Evolutionary conservation across 495 filamentous ascomycete genomes (phyloP).

Genomic region (Aspergillus indologenus): DNA sequence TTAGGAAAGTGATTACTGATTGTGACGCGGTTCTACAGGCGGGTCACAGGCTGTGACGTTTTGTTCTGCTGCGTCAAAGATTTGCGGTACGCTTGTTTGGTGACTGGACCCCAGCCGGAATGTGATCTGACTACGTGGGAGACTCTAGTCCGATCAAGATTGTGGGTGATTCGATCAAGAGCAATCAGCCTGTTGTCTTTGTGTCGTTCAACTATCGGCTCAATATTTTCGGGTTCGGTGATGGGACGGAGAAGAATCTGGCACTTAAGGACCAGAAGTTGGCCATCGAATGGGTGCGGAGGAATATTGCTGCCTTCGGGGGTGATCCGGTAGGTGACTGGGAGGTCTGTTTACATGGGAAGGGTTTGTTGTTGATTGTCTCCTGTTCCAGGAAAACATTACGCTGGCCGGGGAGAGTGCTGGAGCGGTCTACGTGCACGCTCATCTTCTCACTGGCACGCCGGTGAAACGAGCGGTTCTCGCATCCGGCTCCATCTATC

Average conservation of each 20-base stretch:
- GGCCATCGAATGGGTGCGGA: slow-evolving; percentile 59
- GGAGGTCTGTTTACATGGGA: background rate
- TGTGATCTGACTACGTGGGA: background rate
- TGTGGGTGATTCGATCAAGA: slow-evolving; percentile 34
- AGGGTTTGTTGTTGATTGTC: background rate
- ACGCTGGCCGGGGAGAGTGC: slow-evolving; percentile 40
- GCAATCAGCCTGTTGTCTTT: slow-evolving; percentile 51
- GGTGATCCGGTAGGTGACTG: slow-evolving; percentile 51
- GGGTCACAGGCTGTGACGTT: slow-evolving; percentile 42
- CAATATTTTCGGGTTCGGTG: slow-evolving; percentile 63
- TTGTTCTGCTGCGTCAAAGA: slow-evolving; percentile 40
- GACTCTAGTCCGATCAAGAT: slow-evolving; percentile 34
- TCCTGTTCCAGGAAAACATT: slow-evolving; percentile 28
- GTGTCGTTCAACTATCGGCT: slow-evolving; percentile 64
- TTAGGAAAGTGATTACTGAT: background rate
- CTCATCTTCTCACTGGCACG: slow-evolving; percentile 36
- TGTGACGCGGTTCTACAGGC: slow-evolving; percentile 16
- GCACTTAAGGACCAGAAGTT: slow-evolving; percentile 66
- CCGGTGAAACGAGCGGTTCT: slow-evolving; percentile 36
- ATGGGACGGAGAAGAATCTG: slow-evolving; percentile 50
- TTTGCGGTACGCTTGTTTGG: too few species aligned
- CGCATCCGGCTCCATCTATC: slow-evolving; percentile 36
- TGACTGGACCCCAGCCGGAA: background rate
- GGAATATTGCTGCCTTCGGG: slow-evolving; percentile 58
- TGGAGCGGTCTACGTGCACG: slow-evolving; percentile 39